Evolutionary conservation across 371 early-diverging fungal species (phyloP), one percentile per base, ranked within the genome.

Genomic region (Mortierella sp.): DNA sequence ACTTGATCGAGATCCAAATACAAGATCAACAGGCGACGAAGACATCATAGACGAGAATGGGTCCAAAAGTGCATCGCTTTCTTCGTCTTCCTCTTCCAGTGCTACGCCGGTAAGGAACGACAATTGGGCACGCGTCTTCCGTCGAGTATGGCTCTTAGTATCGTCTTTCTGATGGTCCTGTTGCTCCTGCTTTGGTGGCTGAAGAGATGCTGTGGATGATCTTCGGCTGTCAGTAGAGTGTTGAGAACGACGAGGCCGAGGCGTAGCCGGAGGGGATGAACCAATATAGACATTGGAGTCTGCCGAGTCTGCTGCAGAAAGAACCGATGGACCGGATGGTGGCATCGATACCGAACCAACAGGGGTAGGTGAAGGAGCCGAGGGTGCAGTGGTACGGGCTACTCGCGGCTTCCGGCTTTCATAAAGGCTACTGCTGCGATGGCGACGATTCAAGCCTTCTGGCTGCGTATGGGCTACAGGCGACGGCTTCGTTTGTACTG

Each of bases 81-180:
- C 31, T 4, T 34, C 43, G 14, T 54, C 31, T 0, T 64, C 71
- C 21, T 71, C 71, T 21, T 64, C 57, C 4, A 23, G 39, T 18
- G 50, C 42, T 0, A 43, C 59, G 12, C 62, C 72, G 2, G 67
- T 72, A 62, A 72, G 50, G 58, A 72, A 66, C 31, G 62, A 67
- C 31, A 72, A 47, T 14, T 72, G 67, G 13, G 67, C 72, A 9
- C 61, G 38, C 9, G 53, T 57, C 54, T 45, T 56, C 12, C 54
- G 52, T 23, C 52, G 21, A 14, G 45, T 8, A 19, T 30, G 34
- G 13, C 21, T 58, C 21, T 48, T 27, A 10, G 34, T 34, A 34
- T 34, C 34, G 10, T 34, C 34, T 21, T 26, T 4, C 31, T 42
- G 45, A n/a, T 42, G 31, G 28, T 43, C 51, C 23, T 42, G 38